A percentile compares a stretch with the other conserved stretches of the same genome.
Conservation (phyloP, 164 flowering plant genomes). For the Euptelea pleiosperma region DNA sequence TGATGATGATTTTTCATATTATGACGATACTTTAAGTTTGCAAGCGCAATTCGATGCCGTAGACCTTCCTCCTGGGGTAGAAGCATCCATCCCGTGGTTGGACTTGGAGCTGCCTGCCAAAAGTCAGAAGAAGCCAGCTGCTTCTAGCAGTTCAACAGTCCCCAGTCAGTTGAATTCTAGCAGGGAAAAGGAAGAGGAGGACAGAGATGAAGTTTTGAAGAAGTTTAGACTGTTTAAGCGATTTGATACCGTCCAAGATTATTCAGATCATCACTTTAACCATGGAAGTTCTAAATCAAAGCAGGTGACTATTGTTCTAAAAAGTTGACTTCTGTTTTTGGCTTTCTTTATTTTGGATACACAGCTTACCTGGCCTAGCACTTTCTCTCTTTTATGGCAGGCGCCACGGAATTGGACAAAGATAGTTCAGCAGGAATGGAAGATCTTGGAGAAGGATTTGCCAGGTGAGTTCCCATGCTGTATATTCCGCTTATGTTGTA, state of each 20-base stretch:
- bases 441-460: constrained; percentile 26
- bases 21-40: constrained; percentile 16
- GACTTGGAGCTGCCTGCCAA: constrained; percentile 3
- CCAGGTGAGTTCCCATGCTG: constrained; percentile 19
- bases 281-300: not conserved
- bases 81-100: constrained; percentile 21
- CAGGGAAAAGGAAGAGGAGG: constrained; percentile 7
- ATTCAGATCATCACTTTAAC: constrained; percentile 44
- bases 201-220: constrained; percentile 16
- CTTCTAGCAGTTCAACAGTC: constrained; percentile 20
- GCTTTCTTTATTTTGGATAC: not conserved
- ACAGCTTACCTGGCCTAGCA: not conserved
- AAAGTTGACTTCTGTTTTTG: not conserved
- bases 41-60: constrained; percentile 24
- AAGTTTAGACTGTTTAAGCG: constrained; percentile 29
- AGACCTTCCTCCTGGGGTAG: constrained; percentile 23
- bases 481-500: not conserved
- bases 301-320: constrained; percentile 24
- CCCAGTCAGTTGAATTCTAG: constrained; percentile 1
- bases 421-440: constrained; percentile 35
- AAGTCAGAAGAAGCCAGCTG: constrained; percentile 9
- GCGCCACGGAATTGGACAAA: constrained; percentile 26
- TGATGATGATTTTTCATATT: constrained; percentile 4
- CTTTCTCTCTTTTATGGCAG: constrained; percentile 10
- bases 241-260: constrained; percentile 44